Base-by-base conservation (phyloP, 2,329 filamentous ascomycete genomes). In the Calcarisporium arbuscula region DNA sequence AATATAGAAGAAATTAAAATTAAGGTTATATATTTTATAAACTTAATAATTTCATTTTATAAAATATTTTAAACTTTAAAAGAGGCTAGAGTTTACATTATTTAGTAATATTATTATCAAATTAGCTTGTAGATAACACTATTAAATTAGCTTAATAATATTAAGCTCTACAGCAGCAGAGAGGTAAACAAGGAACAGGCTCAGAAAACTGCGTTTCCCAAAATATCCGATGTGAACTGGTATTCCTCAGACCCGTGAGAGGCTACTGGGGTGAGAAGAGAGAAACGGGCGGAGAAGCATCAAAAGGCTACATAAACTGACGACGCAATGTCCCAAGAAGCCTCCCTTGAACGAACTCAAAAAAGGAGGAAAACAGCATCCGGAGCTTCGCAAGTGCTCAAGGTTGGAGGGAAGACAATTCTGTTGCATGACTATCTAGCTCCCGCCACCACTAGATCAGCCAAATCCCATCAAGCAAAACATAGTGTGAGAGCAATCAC, bases 361-460 rank as follows among this genome's bases (percentile, higher is more conserved):
- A 68, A 66, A 44, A 64, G 55, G 43, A 56, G 57, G 12, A 66
- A 62, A 43, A 54, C n/a, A n/a, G n/a, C 47, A 7, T 41, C 42
- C 32, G 48, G 52, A 15, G 50, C 42, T 34, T 42, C 49, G 3
- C 57, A 65, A 31, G 50, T 64, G 5, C 44, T 74, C 36, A 67
- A 54, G 17, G 60, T 74, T 21, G 68, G 68, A 11, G 57, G 64
- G 19, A 74, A 68, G 36, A 49, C 54, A 10, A 67, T 75, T 17
- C 70, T 66, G 0, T 46, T 75, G 1, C 63, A 66, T 17, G 69
- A 66, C 6, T 75, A 73, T 40, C 54, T 75, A 30, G 58, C 56
- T 30, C 60, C 59, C 44, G 14, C 35, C 9, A 55, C 52, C 18
- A 33, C 46, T 27, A 53, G 52, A 37, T 40, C 38, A 6, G 34